Percentiles rank a stretch among this genome's conserved stretches.
Evolutionary conservation across 495 filamentous ascomycete species (phyloP).

Genomic region (Gamarada debralockiae): DNA sequence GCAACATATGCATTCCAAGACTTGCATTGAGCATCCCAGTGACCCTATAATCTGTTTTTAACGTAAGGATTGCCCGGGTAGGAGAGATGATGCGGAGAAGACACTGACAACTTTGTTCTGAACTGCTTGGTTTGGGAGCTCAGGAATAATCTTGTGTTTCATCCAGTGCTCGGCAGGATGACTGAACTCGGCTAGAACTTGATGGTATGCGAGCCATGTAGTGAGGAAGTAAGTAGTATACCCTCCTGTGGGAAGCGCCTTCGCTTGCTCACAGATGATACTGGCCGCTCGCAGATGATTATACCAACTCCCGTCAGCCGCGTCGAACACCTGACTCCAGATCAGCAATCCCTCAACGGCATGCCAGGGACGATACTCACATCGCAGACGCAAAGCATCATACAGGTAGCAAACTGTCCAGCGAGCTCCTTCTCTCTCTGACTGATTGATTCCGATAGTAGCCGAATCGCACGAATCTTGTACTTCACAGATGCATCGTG

Average conservation of each 20-base stretch:
- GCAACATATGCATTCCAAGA: background rate
- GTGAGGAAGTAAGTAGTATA: background rate
- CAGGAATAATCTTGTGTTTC: background rate
- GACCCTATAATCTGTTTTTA: background rate
- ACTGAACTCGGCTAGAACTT: background rate
- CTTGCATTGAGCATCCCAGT: background rate
- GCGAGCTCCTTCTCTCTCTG: background rate
- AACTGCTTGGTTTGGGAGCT: background rate
- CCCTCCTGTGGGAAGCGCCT: background rate
- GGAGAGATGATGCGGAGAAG: too few species aligned
- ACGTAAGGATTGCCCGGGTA: background rate
- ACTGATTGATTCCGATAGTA: background rate
- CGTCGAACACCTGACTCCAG: background rate
- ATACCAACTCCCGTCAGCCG: background rate
- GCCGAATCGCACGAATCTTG: background rate
- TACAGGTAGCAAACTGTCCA: background rate
- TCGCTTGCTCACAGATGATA: background rate
- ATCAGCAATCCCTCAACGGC: too few species aligned
- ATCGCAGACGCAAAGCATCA: background rate
- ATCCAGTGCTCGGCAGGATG: background rate
- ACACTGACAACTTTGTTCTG: background rate
- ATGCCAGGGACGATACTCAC: too few species aligned
- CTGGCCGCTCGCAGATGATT: background rate
- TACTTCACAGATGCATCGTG: background rate
- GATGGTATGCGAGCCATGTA: background rate